Evolutionary conservation across 164 flowering plant genomes (phyloP).

Genomic region (Euptelea pleiosperma): DNA sequence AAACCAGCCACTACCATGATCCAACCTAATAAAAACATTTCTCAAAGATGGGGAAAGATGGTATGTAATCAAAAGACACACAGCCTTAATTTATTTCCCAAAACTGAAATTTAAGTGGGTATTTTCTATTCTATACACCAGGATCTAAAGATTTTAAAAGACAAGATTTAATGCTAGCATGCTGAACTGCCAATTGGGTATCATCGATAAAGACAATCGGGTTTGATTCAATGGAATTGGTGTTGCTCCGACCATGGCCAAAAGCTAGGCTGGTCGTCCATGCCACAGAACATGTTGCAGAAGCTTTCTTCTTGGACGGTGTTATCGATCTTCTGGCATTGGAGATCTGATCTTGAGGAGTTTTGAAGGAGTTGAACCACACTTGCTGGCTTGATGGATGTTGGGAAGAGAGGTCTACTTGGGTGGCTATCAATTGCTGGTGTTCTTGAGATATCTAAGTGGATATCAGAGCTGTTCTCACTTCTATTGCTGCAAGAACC

Average conservation of each 20-base stretch:
- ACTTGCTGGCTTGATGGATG: conserved; percentile 35
- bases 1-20: conserved; percentile 11
- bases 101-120: conserved; percentile 11
- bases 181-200: too few species aligned
- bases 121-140: conserved; percentile 23
- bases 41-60: conserved; percentile 4
- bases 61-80: conserved; percentile 16
- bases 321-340: conserved; percentile 33
- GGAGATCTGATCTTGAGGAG: conserved; percentile 41
- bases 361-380: conserved; percentile 53
- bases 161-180: too few species aligned
- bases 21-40: conserved; percentile 16
- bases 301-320: conserved; percentile 65
- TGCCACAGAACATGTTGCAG: conserved; percentile 66
- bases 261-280: conserved; percentile 76
- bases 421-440: conserved; percentile 61
- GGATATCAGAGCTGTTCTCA: conserved; percentile 80
- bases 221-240: conserved; percentile 48
- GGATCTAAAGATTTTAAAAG: too few species aligned
- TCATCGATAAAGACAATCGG: not conserved
- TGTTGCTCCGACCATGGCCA: conserved; percentile 93
- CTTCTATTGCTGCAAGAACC: conserved; percentile 84
- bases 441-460: conserved; percentile 64
- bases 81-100: conserved; percentile 16
- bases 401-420: conserved; percentile 34